Base-by-base conservation (phyloP, 83 land plant species). In the Thuja plicata region DNA sequence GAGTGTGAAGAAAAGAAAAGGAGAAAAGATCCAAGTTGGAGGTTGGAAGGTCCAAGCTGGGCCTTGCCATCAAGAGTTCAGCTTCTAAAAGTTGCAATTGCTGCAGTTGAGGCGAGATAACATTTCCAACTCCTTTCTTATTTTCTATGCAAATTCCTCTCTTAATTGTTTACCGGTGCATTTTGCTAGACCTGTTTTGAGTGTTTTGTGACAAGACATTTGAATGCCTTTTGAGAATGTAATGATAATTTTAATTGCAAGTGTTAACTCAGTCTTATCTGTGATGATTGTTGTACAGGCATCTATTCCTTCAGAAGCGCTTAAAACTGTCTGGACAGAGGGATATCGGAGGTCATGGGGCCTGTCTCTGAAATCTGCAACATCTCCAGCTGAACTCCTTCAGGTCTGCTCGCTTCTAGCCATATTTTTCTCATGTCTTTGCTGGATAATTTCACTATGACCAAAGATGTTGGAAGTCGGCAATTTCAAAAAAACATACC, bases 281-380 rank as follows among this genome's bases (percentile, higher is more conserved):
- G 35, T 16, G 19, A 15, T 34, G 27, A 15, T 90, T 81, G 46
- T 85, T 60, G 57, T 89, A 21, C 93, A 98, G 99, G 95, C 85
- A 48, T 97, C 91, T 48, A 89, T 98, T 74, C 99, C 99, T 37
- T n/a, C 92, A 37, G 95, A 95, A 88, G 99, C 99, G 57, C 91
- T 97, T 78, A 91, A 96, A 81, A 50, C 92, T 55, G 90, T 87
- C 62, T 98, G 99, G 99, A 91, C 93, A 43, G 95, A 95, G 37
- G 91, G 80, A 34, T 89, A 90, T 85, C 90, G 98, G 41, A 94
- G 89, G 89, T 52, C 91, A 60, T 98, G 99, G 99, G 95, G 94
- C 50, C 77, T 88, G 55, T 92, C 90, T 87, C 85, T 98, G 89
- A 92, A 92, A 50, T 57, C 87, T 55, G 87, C 71, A 55, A 57